phyloP scores from a whole-genome alignment of 495 filamentous ascomycete genomes.

The Pyronema omphalodes region DNA sequence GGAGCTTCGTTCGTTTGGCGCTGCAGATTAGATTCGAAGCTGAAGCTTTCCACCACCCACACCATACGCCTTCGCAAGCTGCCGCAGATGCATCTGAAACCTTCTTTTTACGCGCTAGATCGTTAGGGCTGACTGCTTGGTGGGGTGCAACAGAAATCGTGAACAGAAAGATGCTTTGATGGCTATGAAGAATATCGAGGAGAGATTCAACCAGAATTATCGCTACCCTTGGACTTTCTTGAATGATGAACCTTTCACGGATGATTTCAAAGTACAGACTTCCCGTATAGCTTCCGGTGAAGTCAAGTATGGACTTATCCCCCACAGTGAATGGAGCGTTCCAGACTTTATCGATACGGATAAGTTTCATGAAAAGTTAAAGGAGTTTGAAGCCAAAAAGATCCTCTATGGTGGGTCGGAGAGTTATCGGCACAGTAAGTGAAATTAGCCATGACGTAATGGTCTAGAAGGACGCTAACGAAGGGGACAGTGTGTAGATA shows the following conservation, averaged over 20 bases:
- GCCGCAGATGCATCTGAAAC: too few relatives aligned
- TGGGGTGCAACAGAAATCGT: neutral
- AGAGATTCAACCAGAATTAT: slow-evolving; percentile 63
- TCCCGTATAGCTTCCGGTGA: neutral
- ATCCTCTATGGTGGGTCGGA: slow-evolving; percentile 77
- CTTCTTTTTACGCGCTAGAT: neutral
- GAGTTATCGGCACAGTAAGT: slow-evolving; percentile 68
- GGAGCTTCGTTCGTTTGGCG: too few relatives aligned
- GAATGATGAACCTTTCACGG: slow-evolving; percentile 82
- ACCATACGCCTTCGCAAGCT: too few relatives aligned
- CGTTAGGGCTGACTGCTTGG: neutral
- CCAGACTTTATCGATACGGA: slow-evolving; percentile 82
- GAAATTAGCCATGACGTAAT: neutral
- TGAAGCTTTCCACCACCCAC: too few relatives aligned
- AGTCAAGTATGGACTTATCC: slow-evolving; percentile 36
- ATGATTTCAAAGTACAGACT: slow-evolving; percentile 32
- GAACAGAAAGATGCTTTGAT: slow-evolving; percentile 1
- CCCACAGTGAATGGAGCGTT: slow-evolving; percentile 80
- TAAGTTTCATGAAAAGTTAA: slow-evolving; percentile 62
- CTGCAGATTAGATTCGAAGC: too few relatives aligned
- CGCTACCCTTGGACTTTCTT: slow-evolving; percentile 99
- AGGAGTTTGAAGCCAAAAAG: slow-evolving; percentile 60
- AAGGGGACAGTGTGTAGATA: slow-evolving; percentile 57
- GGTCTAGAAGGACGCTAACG: neutral
- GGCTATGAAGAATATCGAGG: slow-evolving; percentile 21